Evolutionary conservation across 78 protist genomes (phyloP).

Genomic region (Paulinella micropora): DNA sequence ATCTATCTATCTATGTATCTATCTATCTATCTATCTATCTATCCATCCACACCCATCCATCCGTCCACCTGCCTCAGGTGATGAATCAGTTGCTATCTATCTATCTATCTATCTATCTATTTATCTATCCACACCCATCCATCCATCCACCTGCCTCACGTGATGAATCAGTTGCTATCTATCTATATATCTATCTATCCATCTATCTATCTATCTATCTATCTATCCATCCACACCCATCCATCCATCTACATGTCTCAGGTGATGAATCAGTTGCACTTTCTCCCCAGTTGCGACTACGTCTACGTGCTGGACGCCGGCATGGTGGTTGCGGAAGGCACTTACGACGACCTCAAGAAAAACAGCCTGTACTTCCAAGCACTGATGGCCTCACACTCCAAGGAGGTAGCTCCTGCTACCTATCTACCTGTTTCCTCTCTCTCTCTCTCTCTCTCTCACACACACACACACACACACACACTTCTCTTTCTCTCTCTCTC

Average conservation of each 20-base stretch:
- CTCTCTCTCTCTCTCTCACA: too few species aligned
- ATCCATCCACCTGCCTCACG: background rate
- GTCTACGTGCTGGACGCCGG: too few species aligned
- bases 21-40: background rate
- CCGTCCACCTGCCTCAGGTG: background rate
- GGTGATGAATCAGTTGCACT: too few species aligned
- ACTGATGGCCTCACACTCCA: too few species aligned
- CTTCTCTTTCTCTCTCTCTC: too few species aligned
- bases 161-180: background rate
- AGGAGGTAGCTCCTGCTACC: too few species aligned
- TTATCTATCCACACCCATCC: background rate
- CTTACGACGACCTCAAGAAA: too few species aligned
- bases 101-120: background rate
- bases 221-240: background rate
- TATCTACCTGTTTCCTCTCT: too few species aligned
- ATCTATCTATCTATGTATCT: background rate
- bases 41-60: background rate
- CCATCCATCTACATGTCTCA: background rate
- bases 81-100: background rate
- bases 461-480: too few species aligned
- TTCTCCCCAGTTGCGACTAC: too few species aligned
- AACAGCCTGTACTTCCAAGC: too few species aligned
- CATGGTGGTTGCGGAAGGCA: too few species aligned
- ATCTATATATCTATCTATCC: background rate
- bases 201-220: background rate